Evolutionary conservation across 2,329 filamentous ascomycete species (phyloP).

Genomic region (Stagonosporopsis vannaccii): DNA sequence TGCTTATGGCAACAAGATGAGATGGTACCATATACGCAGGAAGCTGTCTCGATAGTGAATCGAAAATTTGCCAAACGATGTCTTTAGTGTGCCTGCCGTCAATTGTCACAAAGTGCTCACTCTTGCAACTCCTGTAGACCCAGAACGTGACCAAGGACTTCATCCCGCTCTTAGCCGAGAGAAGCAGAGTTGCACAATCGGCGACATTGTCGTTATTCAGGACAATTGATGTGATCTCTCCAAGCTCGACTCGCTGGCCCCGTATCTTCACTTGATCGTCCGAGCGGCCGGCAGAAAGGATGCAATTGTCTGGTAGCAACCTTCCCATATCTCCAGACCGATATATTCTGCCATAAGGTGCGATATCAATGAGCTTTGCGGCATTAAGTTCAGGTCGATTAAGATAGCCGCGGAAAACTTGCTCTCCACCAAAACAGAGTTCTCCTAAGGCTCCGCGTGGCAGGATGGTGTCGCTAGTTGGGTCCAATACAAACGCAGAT

Average conservation of each 20-base stretch:
- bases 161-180: conserved; percentile 55
- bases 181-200: conserved; percentile 71
- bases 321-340: conserved; percentile 83
- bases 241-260: conserved; percentile 80
- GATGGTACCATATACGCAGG: conserved; percentile 83
- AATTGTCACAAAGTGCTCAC: conserved; percentile 48
- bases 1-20: conserved; percentile 72
- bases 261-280: conserved; percentile 85
- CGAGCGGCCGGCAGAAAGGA: conserved; percentile 75
- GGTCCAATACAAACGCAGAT: conserved; percentile 70
- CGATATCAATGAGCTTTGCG: conserved; percentile 73
- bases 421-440: conserved; percentile 84
- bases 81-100: conserved; percentile 42
- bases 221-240: conserved; percentile 73
- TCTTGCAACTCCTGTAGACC: conserved; percentile 54
- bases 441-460: conserved; percentile 80
- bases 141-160: conserved; percentile 73
- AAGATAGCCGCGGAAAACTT: conserved; percentile 78
- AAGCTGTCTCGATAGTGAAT: conserved; percentile 62
- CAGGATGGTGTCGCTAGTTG: conserved; percentile 52
- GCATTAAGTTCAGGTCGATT: conserved; percentile 68
- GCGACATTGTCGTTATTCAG: conserved; percentile 60
- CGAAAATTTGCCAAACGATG: conserved; percentile 57
- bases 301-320: conserved; percentile 76
- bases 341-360: conserved; percentile 75